Percentiles rank a stretch among this genome's conserved stretches.
phyloP scores from a whole-genome alignment of 176 grass and related monocot species.

The Oryza nivara region DNA sequence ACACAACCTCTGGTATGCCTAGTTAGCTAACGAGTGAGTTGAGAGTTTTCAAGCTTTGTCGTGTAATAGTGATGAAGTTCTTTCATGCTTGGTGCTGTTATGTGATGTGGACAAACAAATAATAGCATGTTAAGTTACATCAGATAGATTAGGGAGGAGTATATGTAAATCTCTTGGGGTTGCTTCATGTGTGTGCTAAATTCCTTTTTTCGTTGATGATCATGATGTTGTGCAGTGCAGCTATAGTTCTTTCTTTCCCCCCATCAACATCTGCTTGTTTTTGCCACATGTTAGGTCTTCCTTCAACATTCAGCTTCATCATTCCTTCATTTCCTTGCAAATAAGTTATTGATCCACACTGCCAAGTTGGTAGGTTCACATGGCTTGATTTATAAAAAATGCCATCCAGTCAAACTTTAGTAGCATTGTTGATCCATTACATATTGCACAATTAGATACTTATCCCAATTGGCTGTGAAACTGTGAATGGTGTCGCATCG shows the following conservation, averaged over 20 bases:
- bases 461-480: too few relatives aligned
- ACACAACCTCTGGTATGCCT: slow-evolving; percentile 22
- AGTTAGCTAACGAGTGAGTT: slow-evolving; percentile 46
- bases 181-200: slow-evolving; percentile 23
- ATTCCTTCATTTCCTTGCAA: background rate
- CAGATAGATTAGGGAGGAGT: slow-evolving; percentile 50
- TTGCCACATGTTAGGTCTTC: background rate
- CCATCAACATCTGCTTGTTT: background rate
- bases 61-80: slow-evolving; percentile 52
- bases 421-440: background rate
- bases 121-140: slow-evolving; percentile 48
- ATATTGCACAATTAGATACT: background rate
- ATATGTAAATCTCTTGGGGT: slow-evolving; percentile 46
- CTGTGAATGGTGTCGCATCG: background rate
- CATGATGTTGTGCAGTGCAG: background rate
- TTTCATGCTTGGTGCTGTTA: slow-evolving; percentile 53
- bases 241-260: background rate
- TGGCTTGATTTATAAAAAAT: background rate
- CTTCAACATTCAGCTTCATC: background rate
- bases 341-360: background rate
- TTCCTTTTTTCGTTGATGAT: slow-evolving; percentile 26
- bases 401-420: background rate
- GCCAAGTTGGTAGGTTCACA: background rate
- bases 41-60: slow-evolving; percentile 41
- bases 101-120: slow-evolving; percentile 64